Base-by-base conservation (phyloP, 768 basidiomycete species). In the Udeniomyces megalosporus region DNA sequence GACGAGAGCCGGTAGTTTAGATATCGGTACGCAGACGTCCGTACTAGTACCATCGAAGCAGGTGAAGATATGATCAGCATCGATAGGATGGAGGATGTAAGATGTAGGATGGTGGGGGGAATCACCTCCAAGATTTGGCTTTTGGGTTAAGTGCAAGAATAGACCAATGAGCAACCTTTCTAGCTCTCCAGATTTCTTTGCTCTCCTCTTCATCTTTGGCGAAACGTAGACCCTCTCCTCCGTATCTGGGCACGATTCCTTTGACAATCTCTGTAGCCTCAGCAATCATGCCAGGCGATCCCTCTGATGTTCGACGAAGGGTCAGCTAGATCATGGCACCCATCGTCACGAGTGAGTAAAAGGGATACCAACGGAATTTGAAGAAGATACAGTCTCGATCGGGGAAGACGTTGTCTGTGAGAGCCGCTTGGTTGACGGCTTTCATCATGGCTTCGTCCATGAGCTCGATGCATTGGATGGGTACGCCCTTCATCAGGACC, bases 351-450 rank as follows among this genome's bases (percentile, higher is more conserved):
- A n/a, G n/a, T n/a, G n/a, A n/a, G n/a, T n/a, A n/a, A n/a, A n/a
- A n/a, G n/a, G n/a, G n/a, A n/a, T n/a, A n/a, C n/a, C n/a, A n/a
- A n/a, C 91, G 88, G 56, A 95, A 80, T 72, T 93, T 92, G 79
- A 96, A 88, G 75, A 95, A 89, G 11, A 95, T 78, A 0, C 84
- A 84, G 69, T 91, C 88, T 65, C 78, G 75, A 22, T 82, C 81
- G 3, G 84, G 84, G 70, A 84, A 86, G 64, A 49, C 80, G 38
- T 67, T 64, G 3, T 32, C 22, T 2, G 52, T 55, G 0, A 63
- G 28, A 1, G 44, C 50, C 2, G 61, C 57, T 17, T 45, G 51
- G 35, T 69, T 68, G 62, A 67, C 65, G 28, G 68, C 67, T 31
- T 55, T 38, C 61, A 66, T 66, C 63, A 60, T 62, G 42, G 55